Evolutionary conservation across 352 stramenopile genomes (phyloP).

Genomic region (Globisporangium solare): DNA sequence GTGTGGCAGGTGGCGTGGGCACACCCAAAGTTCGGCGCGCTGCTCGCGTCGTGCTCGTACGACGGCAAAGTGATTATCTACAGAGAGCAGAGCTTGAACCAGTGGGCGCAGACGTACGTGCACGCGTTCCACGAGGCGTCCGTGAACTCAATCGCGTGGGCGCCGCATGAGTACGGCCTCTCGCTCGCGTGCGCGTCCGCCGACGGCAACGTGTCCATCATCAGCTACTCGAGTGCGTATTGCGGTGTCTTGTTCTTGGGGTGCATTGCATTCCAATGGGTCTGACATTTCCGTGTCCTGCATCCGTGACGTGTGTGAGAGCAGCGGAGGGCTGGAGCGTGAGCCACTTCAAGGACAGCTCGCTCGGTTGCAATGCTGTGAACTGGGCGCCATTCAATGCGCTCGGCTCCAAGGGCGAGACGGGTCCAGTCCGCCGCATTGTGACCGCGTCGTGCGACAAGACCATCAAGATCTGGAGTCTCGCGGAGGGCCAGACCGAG

Average conservation of each 20-base stretch:
- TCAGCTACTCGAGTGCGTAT: conserved; percentile 70
- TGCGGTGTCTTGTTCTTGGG: background rate
- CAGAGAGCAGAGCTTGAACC: conserved; percentile 89
- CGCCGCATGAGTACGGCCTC: conserved; percentile 96
- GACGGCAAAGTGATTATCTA: conserved; percentile 98
- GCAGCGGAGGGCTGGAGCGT: conserved; percentile 86
- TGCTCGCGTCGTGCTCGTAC: conserved; percentile 97
- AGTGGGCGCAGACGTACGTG: conserved; percentile 93
- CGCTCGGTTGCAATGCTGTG: conserved; percentile 95
- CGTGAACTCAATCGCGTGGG: conserved; percentile 96
- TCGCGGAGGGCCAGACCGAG: conserved; percentile 63
- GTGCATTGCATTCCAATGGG: background rate
- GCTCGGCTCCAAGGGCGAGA: conserved; percentile 40
- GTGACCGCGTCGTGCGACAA: conserved; percentile 98
- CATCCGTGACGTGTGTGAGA: conserved; percentile 12
- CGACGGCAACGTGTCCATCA: conserved; percentile 93
- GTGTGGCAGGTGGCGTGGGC: conserved; percentile 99
- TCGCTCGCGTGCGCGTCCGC: conserved; percentile 91
- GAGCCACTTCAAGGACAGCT: conserved; percentile 92
- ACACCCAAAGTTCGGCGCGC: conserved; percentile 96
- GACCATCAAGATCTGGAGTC: conserved; percentile 95
- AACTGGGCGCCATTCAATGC: conserved; percentile 93
- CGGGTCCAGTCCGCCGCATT: conserved; percentile 62
- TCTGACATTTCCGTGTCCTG: conserved; percentile 2
- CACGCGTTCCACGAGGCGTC: conserved; percentile 84